phyloP scores from a whole-genome alignment of 2,329 filamentous ascomycete genomes.

The Helicocarpus griseus region DNA sequence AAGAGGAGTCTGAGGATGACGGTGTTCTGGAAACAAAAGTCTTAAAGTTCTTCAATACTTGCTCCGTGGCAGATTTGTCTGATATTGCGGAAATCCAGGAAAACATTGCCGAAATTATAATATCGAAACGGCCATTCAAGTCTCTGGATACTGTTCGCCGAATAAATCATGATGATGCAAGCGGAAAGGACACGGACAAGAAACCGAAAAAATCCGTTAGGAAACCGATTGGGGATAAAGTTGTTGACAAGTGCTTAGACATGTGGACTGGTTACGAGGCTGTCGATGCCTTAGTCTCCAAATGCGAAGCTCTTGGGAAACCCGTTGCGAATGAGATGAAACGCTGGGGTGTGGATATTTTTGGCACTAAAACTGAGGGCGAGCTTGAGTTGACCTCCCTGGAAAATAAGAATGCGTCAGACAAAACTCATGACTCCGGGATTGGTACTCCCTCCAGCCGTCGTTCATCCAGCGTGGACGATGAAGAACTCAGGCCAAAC shows the following conservation, averaged over 20 bases:
- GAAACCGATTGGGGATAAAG: conserved; percentile 53
- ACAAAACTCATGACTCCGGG: conserved; percentile 51
- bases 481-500: conserved; percentile 27
- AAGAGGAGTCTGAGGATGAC: conserved; percentile 28
- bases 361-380: conserved; percentile 48
- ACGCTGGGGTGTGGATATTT: conserved; percentile 58
- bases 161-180: conserved; percentile 44
- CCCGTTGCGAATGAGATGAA: conserved; percentile 56
- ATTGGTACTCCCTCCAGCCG: conserved; percentile 52
- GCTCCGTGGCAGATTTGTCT: conserved; percentile 62
- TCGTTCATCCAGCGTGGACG: conserved; percentile 37
- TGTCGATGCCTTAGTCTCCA: conserved; percentile 69
- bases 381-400: conserved; percentile 53
- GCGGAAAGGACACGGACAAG: conserved; percentile 16
- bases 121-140: conserved; percentile 65
- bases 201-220: conserved; percentile 41
- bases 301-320: conserved; percentile 64
- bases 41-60: conserved; percentile 74
- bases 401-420: conserved; percentile 31
- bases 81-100: conserved; percentile 71
- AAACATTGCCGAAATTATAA: conserved; percentile 57
- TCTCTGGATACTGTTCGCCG: conserved; percentile 55
- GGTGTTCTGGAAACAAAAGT: conserved; percentile 46
- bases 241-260: conserved; percentile 57
- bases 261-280: conserved; percentile 74